Conservation (phyloP, 352 stramenopile genomes). For the Phytophthora idaei region DNA sequence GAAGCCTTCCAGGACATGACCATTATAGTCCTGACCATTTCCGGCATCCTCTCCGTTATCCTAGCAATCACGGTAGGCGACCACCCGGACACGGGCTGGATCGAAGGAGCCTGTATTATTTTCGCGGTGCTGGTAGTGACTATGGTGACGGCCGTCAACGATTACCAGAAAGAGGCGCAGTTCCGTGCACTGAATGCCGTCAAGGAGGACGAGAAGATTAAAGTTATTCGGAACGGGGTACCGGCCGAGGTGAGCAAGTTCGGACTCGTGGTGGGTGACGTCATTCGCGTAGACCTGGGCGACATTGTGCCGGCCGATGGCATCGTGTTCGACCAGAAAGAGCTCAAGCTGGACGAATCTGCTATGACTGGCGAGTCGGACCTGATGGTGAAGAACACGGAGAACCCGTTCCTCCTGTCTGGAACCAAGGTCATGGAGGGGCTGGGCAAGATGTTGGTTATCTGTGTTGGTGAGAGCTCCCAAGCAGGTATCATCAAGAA, state of each 20-base stretch:
- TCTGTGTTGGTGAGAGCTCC: slow-evolving; percentile 93
- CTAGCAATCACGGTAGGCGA: slow-evolving; percentile 59
- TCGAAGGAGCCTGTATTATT: slow-evolving; percentile 93
- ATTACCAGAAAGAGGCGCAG: slow-evolving; percentile 93
- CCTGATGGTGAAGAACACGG: slow-evolving; percentile 78
- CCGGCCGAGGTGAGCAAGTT: slow-evolving; percentile 74
- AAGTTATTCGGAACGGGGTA: slow-evolving; percentile 77
- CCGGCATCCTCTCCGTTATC: slow-evolving; percentile 63
- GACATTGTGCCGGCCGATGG: slow-evolving; percentile 92
- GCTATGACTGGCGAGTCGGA: slow-evolving; percentile 93
- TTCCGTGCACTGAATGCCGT: slow-evolving; percentile 88
- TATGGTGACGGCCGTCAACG: slow-evolving; percentile 90
- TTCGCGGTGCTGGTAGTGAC: slow-evolving; percentile 91
- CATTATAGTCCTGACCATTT: slow-evolving; percentile 67
- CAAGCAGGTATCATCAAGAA: slow-evolving; percentile 94
- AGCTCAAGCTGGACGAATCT: slow-evolving; percentile 92
- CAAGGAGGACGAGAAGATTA: slow-evolving; percentile 87
- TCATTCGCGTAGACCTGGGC: slow-evolving; percentile 82
- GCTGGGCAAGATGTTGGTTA: slow-evolving; percentile 91
- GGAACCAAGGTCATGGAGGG: slow-evolving; percentile 95
- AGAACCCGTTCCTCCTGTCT: slow-evolving; percentile 94
- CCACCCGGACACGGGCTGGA: slow-evolving; percentile 75
- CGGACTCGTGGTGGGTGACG: slow-evolving; percentile 87
- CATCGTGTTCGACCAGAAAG: slow-evolving; percentile 88
- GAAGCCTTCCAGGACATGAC: slow-evolving; percentile 88